Base-by-base conservation (phyloP, 495 filamentous ascomycete species). In the Darksidea phi region DNA sequence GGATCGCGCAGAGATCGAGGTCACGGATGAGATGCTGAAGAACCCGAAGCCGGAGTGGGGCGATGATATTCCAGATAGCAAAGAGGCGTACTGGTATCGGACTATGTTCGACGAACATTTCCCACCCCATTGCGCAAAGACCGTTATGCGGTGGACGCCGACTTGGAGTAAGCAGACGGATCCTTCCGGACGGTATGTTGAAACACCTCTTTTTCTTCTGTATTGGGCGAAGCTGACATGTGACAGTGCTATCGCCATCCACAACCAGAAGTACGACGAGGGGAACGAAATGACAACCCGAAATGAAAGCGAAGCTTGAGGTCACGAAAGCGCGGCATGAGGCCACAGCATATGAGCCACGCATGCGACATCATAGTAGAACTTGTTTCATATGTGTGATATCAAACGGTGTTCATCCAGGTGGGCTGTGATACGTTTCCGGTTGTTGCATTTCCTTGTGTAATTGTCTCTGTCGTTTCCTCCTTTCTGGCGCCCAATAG, bases 61-160 rank as follows among this genome's bases (percentile, higher is more conserved):
- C 34, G 74, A 75, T 49, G 94, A 98, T 68, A 82, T 95, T 57
- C 94, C 94, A 46, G 91, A 97, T 70, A 90, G 86, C 66, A 98
- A 98, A 81, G 94, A 98, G 78, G 92, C 91, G 83, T 91, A 70
- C 53, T 97, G 94, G 95, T 98, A 98, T 79, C 86, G 94, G 64
- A 77, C 71, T 69, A 97, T 98, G 91, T 98, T 97, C 72, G 94
- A 98, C 73, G 94, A 98, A 80, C 92, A 90, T 75, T 98, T 97
- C 83, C 95, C 95, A 38, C 78, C 86, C 23, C 86, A 88, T 69
- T 96, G 92, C 74, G 94, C 95, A 24, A 83, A 80, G 20, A 97
- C 95, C 36, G 94, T 98, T 42, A 88, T 90, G 89, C 82, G 95
- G 59, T 98, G 94, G 94, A 91, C 86, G 48, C 94, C 94, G n/a